Evolutionary conservation across 2,329 filamentous ascomycete species (phyloP).

Genomic region (Pseudogymnoascus sp.): DNA sequence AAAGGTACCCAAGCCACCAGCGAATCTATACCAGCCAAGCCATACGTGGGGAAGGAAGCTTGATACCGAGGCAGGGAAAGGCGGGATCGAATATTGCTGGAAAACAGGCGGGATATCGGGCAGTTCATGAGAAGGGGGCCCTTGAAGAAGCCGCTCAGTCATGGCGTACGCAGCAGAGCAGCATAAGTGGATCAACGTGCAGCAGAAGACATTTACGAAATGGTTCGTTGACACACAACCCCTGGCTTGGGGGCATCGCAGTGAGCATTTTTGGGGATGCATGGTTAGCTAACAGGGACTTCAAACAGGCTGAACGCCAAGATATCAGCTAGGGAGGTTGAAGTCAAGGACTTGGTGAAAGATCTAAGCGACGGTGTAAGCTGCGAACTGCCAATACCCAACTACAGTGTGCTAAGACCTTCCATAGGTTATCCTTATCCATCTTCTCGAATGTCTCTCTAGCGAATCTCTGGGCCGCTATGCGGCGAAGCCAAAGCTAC

Average conservation of each 20-base stretch:
- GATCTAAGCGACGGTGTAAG: constrained; percentile 91
- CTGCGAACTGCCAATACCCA: constrained; percentile 22
- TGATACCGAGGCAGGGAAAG: background rate
- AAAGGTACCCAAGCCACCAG: background rate
- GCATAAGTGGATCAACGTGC: constrained; percentile 67
- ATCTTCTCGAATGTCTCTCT: constrained; percentile 92
- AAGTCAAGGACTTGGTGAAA: constrained; percentile 76
- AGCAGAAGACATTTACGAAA: constrained; percentile 99
- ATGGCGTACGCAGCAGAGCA: constrained; percentile 56
- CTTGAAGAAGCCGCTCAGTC: constrained; percentile 11
- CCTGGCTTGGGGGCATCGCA: constrained; percentile 11
- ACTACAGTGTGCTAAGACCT: constrained; percentile 8
- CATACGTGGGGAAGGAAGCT: constrained; percentile 1
- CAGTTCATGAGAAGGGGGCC: background rate
- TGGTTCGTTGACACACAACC: constrained; percentile 45
- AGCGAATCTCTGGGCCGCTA: constrained; percentile 93
- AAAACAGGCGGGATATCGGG: background rate
- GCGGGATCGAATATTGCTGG: background rate
- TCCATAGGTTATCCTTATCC: constrained; percentile 78
- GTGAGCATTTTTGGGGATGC: background rate
- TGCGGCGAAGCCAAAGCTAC: constrained; percentile 89
- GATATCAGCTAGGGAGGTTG: constrained; percentile 65
- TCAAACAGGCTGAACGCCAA: constrained; percentile 83
- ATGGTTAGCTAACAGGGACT: background rate
- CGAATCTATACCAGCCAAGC: background rate